Evolutionary conservation across 208 protist species (phyloP).

Genomic region (Lotmaria passim): DNA sequence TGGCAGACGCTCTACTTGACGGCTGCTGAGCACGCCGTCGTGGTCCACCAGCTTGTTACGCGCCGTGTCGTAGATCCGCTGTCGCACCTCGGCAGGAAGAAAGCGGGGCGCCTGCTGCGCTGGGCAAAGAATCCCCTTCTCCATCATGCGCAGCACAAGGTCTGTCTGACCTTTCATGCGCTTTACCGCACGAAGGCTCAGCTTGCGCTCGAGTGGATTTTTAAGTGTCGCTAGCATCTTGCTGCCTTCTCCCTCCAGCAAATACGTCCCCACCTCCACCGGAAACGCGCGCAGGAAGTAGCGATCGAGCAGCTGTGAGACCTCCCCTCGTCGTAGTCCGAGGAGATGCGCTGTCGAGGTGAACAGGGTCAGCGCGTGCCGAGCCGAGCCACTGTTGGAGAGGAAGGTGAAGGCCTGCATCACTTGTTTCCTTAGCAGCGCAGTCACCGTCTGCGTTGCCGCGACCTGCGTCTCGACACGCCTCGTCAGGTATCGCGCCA

Average conservation of each 20-base stretch:
- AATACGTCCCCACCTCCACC: slow-evolving; percentile 17
- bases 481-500: slow-evolving; percentile 1
- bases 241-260: slow-evolving; percentile 18
- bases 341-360: slow-evolving; percentile 16
- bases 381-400: background rate
- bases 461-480: background rate
- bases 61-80: slow-evolving; percentile 13
- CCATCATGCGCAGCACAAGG: slow-evolving; percentile 20
- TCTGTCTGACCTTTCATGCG: background rate
- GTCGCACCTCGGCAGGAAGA: slow-evolving; percentile 17
- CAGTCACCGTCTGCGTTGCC: background rate
- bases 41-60: background rate
- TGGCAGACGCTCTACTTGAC: background rate
- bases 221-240: background rate
- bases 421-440: slow-evolving; percentile 5
- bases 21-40: background rate
- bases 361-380: slow-evolving; percentile 16
- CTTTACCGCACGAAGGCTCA: slow-evolving; percentile 3
- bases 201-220: background rate
- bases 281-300: slow-evolving; percentile 22
- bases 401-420: slow-evolving; percentile 11
- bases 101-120: background rate
- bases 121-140: background rate
- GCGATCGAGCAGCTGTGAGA: background rate
- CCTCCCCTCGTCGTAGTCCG: background rate